phyloP scores from a whole-genome alignment of 179 eudicot genomes.

The Actinidia arguta region DNA sequence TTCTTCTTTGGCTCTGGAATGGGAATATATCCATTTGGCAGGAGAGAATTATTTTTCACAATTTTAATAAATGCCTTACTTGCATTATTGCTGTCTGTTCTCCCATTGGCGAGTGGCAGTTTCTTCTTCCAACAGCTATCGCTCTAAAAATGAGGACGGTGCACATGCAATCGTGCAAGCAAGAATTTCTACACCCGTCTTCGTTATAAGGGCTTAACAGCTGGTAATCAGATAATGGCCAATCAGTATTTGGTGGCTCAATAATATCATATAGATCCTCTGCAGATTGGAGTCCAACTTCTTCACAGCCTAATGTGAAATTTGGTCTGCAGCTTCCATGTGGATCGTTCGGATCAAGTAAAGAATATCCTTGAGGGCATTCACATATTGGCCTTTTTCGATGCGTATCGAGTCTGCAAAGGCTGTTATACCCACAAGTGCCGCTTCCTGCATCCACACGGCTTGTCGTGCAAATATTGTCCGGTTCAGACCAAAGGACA shows the following conservation, averaged over 20 bases:
- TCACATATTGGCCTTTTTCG: conserved; percentile 29
- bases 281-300: too few species aligned
- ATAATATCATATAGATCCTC: conserved; percentile 18
- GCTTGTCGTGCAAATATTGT: conserved; percentile 28
- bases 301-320: conserved; percentile 23
- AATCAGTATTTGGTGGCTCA: conserved; percentile 21
- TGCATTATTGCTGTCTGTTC: not conserved
- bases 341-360: conserved; percentile 29
- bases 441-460: not conserved
- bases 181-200: conserved; percentile 7
- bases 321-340: conserved; percentile 35
- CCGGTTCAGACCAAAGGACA: conserved; percentile 10
- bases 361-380: conserved; percentile 35
- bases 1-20: conserved; percentile 7
- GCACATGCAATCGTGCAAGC: conserved; percentile 1
- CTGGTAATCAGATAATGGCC: conserved; percentile 30
- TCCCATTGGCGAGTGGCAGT: conserved; percentile 32
- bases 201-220: not conserved
- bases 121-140: conserved; percentile 34
- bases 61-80: conserved; percentile 21
- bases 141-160: conserved; percentile 15
- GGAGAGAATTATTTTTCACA: not conserved
- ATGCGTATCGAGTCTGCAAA: conserved; percentile 27
- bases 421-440: conserved; percentile 42
- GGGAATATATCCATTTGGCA: not conserved